phyloP scores from a whole-genome alignment of 2,329 filamentous ascomycete species.

The Mycocentrospora acerina region DNA sequence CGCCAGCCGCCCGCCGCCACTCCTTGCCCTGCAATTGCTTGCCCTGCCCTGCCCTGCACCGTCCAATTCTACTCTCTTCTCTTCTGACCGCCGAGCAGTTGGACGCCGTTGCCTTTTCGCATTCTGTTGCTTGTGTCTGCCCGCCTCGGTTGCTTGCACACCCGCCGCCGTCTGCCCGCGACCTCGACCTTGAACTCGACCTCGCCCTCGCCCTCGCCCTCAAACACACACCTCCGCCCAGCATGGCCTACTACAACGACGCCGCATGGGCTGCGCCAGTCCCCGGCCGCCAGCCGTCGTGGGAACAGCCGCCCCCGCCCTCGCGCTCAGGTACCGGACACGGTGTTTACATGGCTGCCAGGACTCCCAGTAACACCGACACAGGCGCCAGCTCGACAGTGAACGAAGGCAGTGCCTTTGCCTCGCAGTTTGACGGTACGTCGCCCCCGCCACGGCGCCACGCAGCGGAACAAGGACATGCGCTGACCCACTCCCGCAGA shows the following conservation, averaged over 20 bases:
- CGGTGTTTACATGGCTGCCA: constrained; percentile 13
- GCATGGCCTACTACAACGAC: constrained; percentile 71
- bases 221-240: constrained; percentile 5
- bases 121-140: constrained; percentile 9
- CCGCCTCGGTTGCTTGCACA: constrained; percentile 15
- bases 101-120: constrained; percentile 14
- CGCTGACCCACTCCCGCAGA: constrained; percentile 57
- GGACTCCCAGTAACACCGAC: constrained; percentile 33
- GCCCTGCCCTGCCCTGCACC: no score
- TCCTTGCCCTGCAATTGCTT: constrained; percentile 21
- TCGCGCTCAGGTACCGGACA: constrained; percentile 66
- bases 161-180: constrained; percentile 4
- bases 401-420: constrained; percentile 73
- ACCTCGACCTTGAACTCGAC: background rate
- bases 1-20: constrained; percentile 14
- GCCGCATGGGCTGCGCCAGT: constrained; percentile 62
- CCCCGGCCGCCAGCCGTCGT: constrained; percentile 64
- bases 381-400: constrained; percentile 72
- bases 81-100: constrained; percentile 17
- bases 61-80: no score
- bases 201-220: constrained; percentile 8
- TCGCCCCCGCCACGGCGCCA: constrained; percentile 25
- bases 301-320: constrained; percentile 72
- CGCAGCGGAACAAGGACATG: background rate
- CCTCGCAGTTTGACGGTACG: constrained; percentile 87